A percentile compares a stretch with the other conserved stretches of the same genome.
phyloP scores from a whole-genome alignment of 305 asterid genomes.

The Fraxinus xanthoxyloides region DNA sequence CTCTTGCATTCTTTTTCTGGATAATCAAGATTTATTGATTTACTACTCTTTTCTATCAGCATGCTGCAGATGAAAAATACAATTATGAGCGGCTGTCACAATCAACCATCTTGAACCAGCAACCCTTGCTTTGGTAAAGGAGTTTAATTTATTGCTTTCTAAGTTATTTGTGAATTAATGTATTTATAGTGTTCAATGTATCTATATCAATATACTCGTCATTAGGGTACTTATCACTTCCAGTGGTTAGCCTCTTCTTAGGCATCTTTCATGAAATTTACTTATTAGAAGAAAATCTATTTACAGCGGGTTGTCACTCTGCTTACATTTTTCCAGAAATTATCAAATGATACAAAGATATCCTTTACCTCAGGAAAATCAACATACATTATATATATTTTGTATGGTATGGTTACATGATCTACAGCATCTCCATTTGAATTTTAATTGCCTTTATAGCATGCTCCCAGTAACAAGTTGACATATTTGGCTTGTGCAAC shows the following conservation, averaged over 20 bases:
- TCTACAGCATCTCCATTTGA: neutral
- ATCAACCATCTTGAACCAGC: conserved; percentile 90
- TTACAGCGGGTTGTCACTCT: neutral
- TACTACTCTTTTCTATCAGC: conserved; percentile 49
- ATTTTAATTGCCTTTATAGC: conserved; percentile 5
- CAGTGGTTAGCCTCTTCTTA: neutral
- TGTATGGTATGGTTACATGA: neutral
- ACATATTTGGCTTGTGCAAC: conserved; percentile 20
- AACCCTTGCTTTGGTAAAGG: conserved; percentile 85
- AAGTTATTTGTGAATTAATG: neutral
- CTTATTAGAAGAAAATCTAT: neutral
- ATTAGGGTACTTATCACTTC: neutral
- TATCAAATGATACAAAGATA: neutral
- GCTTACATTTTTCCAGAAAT: neutral
- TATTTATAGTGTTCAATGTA: neutral
- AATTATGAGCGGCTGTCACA: conserved; percentile 80
- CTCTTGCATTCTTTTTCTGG: conserved; percentile 14
- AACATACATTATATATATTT: neutral
- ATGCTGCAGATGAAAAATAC: conserved; percentile 98
- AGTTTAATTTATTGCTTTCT: conserved; percentile 21
- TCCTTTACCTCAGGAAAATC: neutral
- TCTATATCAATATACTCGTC: neutral
- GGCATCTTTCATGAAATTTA: neutral
- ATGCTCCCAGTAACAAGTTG: neutral
- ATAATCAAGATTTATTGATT: conserved; percentile 21